These are phyloP conservation scores for Irpex sp. DNA, from an alignment of 1,284 basidiomycete genomes.

Conservation along the genomic window DNA sequence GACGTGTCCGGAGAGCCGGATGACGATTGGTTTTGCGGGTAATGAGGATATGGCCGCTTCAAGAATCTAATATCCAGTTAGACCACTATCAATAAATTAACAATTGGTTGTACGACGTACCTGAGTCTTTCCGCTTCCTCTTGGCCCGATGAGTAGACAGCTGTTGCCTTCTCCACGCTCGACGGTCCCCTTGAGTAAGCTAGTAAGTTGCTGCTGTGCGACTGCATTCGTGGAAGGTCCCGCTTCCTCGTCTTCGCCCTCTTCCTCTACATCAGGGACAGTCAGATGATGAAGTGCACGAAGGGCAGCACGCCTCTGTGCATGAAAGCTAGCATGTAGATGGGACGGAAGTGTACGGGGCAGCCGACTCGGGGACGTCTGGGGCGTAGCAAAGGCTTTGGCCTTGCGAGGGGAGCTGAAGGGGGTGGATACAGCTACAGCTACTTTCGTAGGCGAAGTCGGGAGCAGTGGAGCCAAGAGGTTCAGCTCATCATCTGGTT, in stretches of 20 bases:
- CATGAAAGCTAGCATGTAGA: slow-evolving; percentile 39
- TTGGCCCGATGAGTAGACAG: slow-evolving; percentile 79
- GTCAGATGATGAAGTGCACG: slow-evolving; percentile 39
- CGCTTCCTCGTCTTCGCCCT: slow-evolving; percentile 25
- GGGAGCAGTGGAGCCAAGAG: neutral
- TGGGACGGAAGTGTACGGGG: slow-evolving; percentile 32
- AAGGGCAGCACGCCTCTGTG: slow-evolving; percentile 60
- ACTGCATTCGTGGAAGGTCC: slow-evolving; percentile 40
- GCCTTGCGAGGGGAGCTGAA: slow-evolving; percentile 23
- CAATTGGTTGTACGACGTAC: slow-evolving; percentile 39
- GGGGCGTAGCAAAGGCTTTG: slow-evolving; percentile 18
- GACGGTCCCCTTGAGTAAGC: slow-evolving; percentile 70
- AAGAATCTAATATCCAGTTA: slow-evolving; percentile 43
- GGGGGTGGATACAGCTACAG: slow-evolving; percentile 6
- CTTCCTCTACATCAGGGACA: slow-evolving; percentile 19
- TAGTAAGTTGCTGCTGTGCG: slow-evolving; percentile 52
- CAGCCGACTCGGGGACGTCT: slow-evolving; percentile 18
- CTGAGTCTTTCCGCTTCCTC: slow-evolving; percentile 80
- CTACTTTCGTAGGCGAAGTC: slow-evolving; percentile 15
- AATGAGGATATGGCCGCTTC: slow-evolving; percentile 49
- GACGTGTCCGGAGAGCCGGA: slow-evolving; percentile 82
- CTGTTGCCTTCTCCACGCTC: slow-evolving; percentile 86
- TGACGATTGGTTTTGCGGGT: slow-evolving; percentile 56
- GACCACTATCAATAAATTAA: neutral
- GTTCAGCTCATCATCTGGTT: neutral